Evolutionary conservation across 495 filamentous ascomycete species (phyloP).

Genomic region (Penicillium verhagenii): DNA sequence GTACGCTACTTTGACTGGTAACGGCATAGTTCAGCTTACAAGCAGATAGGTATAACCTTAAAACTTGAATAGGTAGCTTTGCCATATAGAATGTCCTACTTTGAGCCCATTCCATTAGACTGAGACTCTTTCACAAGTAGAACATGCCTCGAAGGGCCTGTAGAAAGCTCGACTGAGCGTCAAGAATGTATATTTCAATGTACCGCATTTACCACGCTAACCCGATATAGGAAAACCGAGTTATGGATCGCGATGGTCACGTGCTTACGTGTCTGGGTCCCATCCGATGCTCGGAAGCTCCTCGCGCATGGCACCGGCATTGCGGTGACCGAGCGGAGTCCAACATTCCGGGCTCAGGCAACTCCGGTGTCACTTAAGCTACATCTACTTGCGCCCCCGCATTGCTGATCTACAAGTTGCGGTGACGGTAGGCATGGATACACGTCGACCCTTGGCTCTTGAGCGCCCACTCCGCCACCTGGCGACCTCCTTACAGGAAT

Average conservation of each 20-base stretch:
- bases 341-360: constrained; percentile 24
- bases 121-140: too few species aligned
- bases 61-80: not conserved
- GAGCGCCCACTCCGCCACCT: too few species aligned
- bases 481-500: not conserved
- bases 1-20: not conserved
- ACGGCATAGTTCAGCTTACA: not conserved
- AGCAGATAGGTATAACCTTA: too few species aligned
- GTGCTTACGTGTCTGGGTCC: constrained; percentile 19
- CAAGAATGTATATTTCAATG: not conserved
- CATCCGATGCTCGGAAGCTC: not conserved
- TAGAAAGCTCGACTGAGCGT: not conserved
- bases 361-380: not conserved
- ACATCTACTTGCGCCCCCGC: not conserved
- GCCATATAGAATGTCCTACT: too few species aligned
- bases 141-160: not conserved
- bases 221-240: not conserved
- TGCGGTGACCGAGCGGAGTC: constrained; percentile 10
- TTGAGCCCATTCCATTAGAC: too few species aligned
- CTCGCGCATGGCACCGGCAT: constrained; percentile 13
- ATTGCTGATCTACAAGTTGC: constrained; percentile 1
- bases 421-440: not conserved
- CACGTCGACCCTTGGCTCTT: not conserved
- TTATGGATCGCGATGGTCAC: constrained; percentile 19
- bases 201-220: not conserved